These are phyloP conservation scores for Dryadomyces quercus-mongolicae DNA, from an alignment of 2,329 filamentous ascomycete genomes.

Conservation along the genomic window DNA sequence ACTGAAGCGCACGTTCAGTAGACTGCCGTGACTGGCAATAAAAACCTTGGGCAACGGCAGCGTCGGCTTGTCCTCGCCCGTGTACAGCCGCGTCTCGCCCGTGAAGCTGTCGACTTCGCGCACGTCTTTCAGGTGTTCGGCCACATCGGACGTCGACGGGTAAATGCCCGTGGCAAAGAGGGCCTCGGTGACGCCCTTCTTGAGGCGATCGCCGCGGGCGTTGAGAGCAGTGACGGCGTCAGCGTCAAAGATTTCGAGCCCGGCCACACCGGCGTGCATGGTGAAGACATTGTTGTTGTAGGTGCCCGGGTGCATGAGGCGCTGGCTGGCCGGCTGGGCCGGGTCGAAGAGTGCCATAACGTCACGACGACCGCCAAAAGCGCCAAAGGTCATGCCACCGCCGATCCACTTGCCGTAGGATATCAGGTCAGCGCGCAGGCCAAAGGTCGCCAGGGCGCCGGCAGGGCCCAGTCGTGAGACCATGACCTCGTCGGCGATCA, in stretches of 20 bases:
- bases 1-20: slow-evolving; percentile 22
- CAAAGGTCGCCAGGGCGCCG: slow-evolving; percentile 43
- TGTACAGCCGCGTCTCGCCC: not conserved
- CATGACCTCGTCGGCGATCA: slow-evolving; percentile 64
- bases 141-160: slow-evolving; percentile 8
- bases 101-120: slow-evolving; percentile 9
- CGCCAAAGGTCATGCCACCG: slow-evolving; percentile 46
- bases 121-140: not conserved
- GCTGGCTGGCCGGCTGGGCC: slow-evolving; percentile 41
- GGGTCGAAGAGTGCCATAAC: slow-evolving; percentile 63
- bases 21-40: slow-evolving; percentile 19
- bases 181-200: slow-evolving; percentile 15
- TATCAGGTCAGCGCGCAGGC: slow-evolving; percentile 46
- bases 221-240: slow-evolving; percentile 20
- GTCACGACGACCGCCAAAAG: slow-evolving; percentile 44
- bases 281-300: slow-evolving; percentile 52
- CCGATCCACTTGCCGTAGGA: slow-evolving; percentile 47
- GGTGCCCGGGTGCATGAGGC: slow-evolving; percentile 42
- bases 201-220: slow-evolving; percentile 18
- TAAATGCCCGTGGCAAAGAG: slow-evolving; percentile 16
- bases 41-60: slow-evolving; percentile 7
- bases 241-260: slow-evolving; percentile 23
- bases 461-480: slow-evolving; percentile 43
- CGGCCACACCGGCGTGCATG: slow-evolving; percentile 41
- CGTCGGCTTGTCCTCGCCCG: slow-evolving; percentile 1